Conservation (phyloP, 176 grass and related monocot genomes). For the Zoysia japonica region DNA sequence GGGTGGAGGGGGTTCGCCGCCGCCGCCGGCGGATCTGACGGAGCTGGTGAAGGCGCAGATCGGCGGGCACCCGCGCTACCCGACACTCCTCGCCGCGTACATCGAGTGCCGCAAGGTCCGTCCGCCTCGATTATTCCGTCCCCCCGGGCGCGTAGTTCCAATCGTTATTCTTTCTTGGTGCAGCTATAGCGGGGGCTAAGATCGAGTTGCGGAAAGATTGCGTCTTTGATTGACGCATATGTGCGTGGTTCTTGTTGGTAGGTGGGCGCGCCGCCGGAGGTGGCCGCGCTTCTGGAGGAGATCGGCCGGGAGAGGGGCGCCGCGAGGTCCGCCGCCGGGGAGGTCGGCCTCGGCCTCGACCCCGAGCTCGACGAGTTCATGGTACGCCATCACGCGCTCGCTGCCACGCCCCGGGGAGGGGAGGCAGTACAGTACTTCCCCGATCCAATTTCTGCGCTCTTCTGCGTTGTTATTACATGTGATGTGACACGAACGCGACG, state of each 20-base stretch:
- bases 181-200: not conserved
- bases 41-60: constrained; percentile 94
- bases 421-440: not conserved
- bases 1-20: constrained; percentile 18
- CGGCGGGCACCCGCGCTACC: constrained; percentile 87
- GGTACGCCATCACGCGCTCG: constrained; percentile 37
- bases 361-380: constrained; percentile 99
- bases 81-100: constrained; percentile 82
- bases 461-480: constrained; percentile 57
- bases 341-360: constrained; percentile 58
- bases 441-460: not conserved
- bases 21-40: constrained; percentile 63
- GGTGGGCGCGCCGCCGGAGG: constrained; percentile 87
- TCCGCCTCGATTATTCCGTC: too few relatives aligned
- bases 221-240: not conserved
- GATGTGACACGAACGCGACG: not conserved
- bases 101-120: constrained; percentile 92
- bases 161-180: too few relatives aligned
- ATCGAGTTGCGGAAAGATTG: constrained; percentile 13
- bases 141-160: too few relatives aligned
- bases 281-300: constrained; percentile 80
- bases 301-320: constrained; percentile 61
- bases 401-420: too few relatives aligned
- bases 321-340: constrained; percentile 11
- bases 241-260: constrained; percentile 18